A percentile compares a stretch with the other conserved stretches of the same genome.
Conservation (phyloP, 345 rosid species). For the Toxicodendron radicans region DNA sequence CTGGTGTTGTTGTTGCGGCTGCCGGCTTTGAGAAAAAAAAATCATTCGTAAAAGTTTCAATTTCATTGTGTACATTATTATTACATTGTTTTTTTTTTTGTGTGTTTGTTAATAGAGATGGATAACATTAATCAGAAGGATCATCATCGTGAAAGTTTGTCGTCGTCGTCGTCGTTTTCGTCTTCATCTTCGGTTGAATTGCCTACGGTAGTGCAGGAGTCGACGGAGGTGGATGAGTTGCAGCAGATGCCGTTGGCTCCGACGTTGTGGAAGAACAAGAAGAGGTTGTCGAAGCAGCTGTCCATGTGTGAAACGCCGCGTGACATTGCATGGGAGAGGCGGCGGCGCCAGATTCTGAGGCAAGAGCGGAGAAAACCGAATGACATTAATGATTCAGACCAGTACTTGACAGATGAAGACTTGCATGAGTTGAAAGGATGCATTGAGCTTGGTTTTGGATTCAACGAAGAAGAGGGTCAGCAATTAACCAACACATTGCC, state of each 20-base stretch:
- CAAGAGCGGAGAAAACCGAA: slow-evolving; percentile 40
- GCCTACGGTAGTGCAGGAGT: slow-evolving; percentile 18
- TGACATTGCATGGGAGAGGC: slow-evolving; percentile 84
- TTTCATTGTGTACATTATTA: no score
- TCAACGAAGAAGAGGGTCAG: slow-evolving; percentile 81
- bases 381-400: slow-evolving; percentile 29
- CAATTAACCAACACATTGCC: slow-evolving; percentile 70
- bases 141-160: no score
- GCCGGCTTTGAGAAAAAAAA: slow-evolving; percentile 17
- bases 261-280: slow-evolving; percentile 41
- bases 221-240: slow-evolving; percentile 36
- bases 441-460: slow-evolving; percentile 94
- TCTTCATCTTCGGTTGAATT: slow-evolving; percentile 28
- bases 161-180: not conserved
- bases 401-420: slow-evolving; percentile 75
- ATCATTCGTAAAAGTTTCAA: no score
- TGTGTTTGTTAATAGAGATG: no score
- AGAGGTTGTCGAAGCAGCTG: slow-evolving; percentile 62
- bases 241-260: slow-evolving; percentile 48
- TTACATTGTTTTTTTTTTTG: no score
- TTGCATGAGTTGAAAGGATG: slow-evolving; percentile 82
- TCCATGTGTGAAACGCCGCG: slow-evolving; percentile 79
- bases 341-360: slow-evolving; percentile 61
- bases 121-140: no score
- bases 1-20: slow-evolving; percentile 26